These are phyloP conservation scores for Diaporthe vaccinii DNA, from an alignment of 2,329 filamentous ascomycete species.

Conservation along the genomic window DNA sequence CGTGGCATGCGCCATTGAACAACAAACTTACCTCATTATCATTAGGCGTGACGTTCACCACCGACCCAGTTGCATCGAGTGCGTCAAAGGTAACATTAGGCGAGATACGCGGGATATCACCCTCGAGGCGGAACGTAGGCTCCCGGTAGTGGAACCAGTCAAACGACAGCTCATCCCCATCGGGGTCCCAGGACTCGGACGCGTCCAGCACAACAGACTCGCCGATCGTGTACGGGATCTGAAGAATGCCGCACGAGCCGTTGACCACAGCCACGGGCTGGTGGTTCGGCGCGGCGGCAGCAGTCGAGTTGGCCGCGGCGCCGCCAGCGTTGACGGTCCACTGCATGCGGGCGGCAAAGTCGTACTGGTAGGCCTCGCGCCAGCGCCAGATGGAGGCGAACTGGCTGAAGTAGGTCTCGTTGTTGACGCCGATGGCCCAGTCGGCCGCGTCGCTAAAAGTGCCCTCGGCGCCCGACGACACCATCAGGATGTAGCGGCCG, in stretches of 20 bases:
- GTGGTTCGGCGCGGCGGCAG: slow-evolving; percentile 30
- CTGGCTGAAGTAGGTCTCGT: slow-evolving; percentile 52
- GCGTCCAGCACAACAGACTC: slow-evolving; percentile 41
- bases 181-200: slow-evolving; percentile 41
- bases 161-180: slow-evolving; percentile 41
- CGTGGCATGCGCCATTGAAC: background rate
- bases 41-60: slow-evolving; percentile 26
- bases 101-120: slow-evolving; percentile 23
- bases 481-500: slow-evolving; percentile 52
- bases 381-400: slow-evolving; percentile 68
- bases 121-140: slow-evolving; percentile 32
- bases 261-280: slow-evolving; percentile 44
- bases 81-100: slow-evolving; percentile 28
- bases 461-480: slow-evolving; percentile 39
- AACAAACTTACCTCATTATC: slow-evolving; percentile 21
- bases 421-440: slow-evolving; percentile 50
- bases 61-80: background rate
- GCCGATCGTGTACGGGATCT: slow-evolving; percentile 36
- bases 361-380: slow-evolving; percentile 64
- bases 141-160: slow-evolving; percentile 43
- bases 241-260: slow-evolving; percentile 37
- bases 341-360: slow-evolving; percentile 47
- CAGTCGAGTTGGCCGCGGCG: background rate
- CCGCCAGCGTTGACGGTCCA: slow-evolving; percentile 33
- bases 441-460: slow-evolving; percentile 53